Evolutionary conservation across 495 filamentous ascomycete species (phyloP), one percentile per base, ranked within the genome.

Genomic region (Penicillium canariense): DNA sequence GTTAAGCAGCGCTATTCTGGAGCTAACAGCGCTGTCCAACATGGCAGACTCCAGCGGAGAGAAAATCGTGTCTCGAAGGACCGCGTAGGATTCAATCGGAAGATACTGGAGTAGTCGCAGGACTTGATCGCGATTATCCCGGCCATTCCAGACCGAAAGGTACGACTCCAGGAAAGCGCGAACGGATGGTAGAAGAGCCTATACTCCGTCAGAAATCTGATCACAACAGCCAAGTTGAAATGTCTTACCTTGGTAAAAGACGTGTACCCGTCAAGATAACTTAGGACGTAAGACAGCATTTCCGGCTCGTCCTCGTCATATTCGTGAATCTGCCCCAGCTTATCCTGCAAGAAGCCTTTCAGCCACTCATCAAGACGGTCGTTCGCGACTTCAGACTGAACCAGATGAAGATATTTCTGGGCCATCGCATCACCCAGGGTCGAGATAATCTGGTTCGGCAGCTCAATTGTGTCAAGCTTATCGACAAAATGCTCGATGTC

Each of bases 381-480:
- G 39, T 76, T 66, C 14, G 75, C 79, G 50, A 73, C 69, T 34
- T 82, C 79, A 1, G 84, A 80, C 26, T 87, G 83, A 23, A 78
- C 81, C 18, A 95, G 68, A 15, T 78, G 73, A 18, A 94, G 59
- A 42, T 89, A 82, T 58, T 91, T 92, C 60, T 91, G 91, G 14
- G 92, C 80, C 43, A 96, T 77, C 5, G 82, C 83, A 67, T 96
- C 88, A 4, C 80, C 82, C 15, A 96, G 69, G 9, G 83, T 82
- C 6, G 91, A 89, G 22, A 89, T 84, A 2, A 94, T 76, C 66
- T 95, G 90, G 50, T 86, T 90, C 5, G 90, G 90, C 31, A 90
- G 69, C 61, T 93, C 88, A 30, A 96, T 85, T 57, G 79, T 85
- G 54, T 96, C 90, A 7, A 96, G 66, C 40, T 83, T 90, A 17